Base-by-base conservation (phyloP, 2,329 filamentous ascomycete genomes). In the Alternaria sp. region DNA sequence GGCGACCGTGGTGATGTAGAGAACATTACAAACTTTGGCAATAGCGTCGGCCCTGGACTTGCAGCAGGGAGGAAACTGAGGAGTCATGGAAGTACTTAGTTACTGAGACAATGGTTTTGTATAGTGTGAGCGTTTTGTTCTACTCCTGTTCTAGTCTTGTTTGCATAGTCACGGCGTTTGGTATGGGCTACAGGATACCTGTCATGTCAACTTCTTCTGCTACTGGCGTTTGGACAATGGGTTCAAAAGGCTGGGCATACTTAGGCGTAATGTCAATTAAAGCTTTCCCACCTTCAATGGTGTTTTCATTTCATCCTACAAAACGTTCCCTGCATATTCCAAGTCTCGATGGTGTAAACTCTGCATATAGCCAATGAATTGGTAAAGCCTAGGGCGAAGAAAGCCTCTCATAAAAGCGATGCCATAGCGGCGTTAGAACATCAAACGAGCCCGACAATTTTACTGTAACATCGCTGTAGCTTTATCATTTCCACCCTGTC, bases 1-100 rank as follows among this genome's bases (percentile, higher is more conserved):
- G 75, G 72, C 32, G 79, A 78, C 41, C 66, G 71, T 52, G 75
- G 68, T 1, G 80, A 80, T 48, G 63, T 78, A 41, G 79, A 82
- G 65, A 81, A 83, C 49, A 57, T 78, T 36, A 75, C 72, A 26
- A 79, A 79, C 54, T 77, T 82, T 58, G 74, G 72, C 56, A 78
- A 71, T 55, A 81, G 75, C 68, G 77, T 78, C 54, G 78, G 78
- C 7, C 76, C 74, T 12, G 75, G 77, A 20, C 54, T 75, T 24
- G 73, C 68, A 9, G 72, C 68, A 12, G 74, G 76, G 22, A 74
- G 79, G 57, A 79, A 70, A 63, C 59, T 81, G 66, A 78, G 80
- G 64, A 81, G 79, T 61, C 75, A 77, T 54, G 75, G 73, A 12
- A 72, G 73, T 47, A 46, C 43, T 30, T 63, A 55, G 42, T 20